Evolutionary conservation across 371 early-diverging fungal species (phyloP).

Genomic region (Batkoa obscura): DNA sequence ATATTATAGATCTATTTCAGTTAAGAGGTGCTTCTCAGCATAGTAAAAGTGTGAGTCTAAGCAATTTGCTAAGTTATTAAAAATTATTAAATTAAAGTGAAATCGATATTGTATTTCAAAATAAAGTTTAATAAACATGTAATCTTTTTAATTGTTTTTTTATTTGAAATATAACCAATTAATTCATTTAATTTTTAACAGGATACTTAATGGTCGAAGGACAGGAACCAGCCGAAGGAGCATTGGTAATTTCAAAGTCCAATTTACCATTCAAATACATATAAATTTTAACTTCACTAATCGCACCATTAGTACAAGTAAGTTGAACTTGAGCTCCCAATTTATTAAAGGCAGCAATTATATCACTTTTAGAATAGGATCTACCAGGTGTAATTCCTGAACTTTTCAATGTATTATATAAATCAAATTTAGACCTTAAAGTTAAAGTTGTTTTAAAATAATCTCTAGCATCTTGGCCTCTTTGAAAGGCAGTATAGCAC

Average conservation of each 20-base stretch:
- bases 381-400: constrained; percentile 40
- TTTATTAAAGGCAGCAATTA: constrained; percentile 27
- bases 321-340: constrained; percentile 24
- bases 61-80: too few relatives aligned
- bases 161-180: too few relatives aligned
- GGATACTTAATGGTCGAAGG: neutral
- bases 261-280: constrained; percentile 14
- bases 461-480: constrained; percentile 27
- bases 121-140: too few relatives aligned
- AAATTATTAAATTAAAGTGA: too few relatives aligned
- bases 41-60: too few relatives aligned
- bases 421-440: constrained; percentile 29
- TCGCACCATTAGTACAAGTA: constrained; percentile 15
- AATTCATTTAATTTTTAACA: too few relatives aligned
- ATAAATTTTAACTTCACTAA: constrained; percentile 18
- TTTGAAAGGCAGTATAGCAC: constrained; percentile 22
- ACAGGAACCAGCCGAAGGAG: neutral
- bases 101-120: too few relatives aligned
- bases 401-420: constrained; percentile 28
- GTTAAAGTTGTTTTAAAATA: constrained; percentile 31
- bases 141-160: too few relatives aligned
- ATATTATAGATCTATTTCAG: too few relatives aligned
- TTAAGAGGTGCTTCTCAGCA: too few relatives aligned
- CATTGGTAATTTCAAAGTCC: constrained; percentile 9
- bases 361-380: constrained; percentile 12